Evolutionary conservation across 73 alveolate species (phyloP), one percentile per base, ranked within the genome.

Genomic region (Effrenium voratum): DNA sequence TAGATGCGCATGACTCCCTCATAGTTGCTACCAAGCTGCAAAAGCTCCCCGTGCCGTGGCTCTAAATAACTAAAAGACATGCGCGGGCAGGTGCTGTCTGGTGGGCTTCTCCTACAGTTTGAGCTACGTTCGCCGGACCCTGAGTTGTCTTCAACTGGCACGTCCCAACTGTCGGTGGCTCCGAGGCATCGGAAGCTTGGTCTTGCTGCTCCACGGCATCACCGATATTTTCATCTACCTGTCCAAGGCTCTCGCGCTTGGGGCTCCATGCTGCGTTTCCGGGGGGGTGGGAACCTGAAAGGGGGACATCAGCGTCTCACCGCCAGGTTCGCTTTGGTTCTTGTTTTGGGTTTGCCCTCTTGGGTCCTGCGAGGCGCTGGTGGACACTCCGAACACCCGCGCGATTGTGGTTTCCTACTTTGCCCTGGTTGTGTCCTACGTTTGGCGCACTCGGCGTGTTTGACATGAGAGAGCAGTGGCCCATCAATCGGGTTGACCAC

Each of bases 21-120:
- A n/a, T n/a, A n/a, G n/a, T n/a, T n/a, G n/a, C n/a, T n/a, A n/a
- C n/a, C n/a, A n/a, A n/a, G n/a, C n/a, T n/a, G n/a, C n/a, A n/a
- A n/a, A n/a, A n/a, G n/a, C n/a, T n/a, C n/a, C n/a, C n/a, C n/a
- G n/a, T n/a, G n/a, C n/a, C n/a, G n/a, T n/a, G 19, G 63, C 19
- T 19, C 63, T 52, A 8, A 52, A 52, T 8, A 19, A 52, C 19
- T 52, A 8, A 52, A 52, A 12, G 63, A 19, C 63, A 52, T 52
- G 63, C 63, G 26, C 63, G 19, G 63, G 63, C 68, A 87, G 95
- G 43, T 95, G 99, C 46, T 93, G 99, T 81, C 60, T 99, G 84
- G 98, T 99, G 45, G 68, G 52, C 45, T 99, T 99, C 63, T 99
- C 99, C 57, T 99, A 96, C 49, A 81, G 93, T 55, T 90, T 94